Percentiles rank a stretch among this genome's conserved stretches.
These are phyloP conservation scores for Conticribra weissflogii DNA, from an alignment of 108 stramenopile species.

Conservation along the genomic window DNA sequence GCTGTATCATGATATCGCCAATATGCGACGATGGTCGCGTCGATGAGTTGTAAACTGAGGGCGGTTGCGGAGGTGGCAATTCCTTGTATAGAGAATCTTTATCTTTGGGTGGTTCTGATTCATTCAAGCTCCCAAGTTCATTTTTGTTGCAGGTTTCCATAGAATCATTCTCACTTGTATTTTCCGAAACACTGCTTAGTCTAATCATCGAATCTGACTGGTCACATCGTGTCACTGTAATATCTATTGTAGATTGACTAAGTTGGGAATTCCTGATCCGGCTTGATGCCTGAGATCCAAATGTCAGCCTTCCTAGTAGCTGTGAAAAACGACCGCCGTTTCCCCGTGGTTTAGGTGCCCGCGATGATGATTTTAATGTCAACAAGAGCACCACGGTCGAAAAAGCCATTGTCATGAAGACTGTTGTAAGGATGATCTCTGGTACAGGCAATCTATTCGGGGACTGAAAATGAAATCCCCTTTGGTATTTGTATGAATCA, in stretches of 20 bases:
- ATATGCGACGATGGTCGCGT: no score
- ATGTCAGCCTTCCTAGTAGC: background rate
- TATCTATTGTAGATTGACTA: background rate
- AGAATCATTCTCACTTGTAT: background rate
- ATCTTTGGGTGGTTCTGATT: background rate
- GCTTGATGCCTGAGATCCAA: background rate
- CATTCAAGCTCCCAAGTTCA: background rate
- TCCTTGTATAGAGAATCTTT: background rate
- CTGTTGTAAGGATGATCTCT: background rate
- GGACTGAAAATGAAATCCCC: slow-evolving; percentile 13
- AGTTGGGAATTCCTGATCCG: background rate
- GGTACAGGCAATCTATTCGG: background rate
- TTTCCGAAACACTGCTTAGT: background rate
- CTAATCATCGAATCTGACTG: background rate
- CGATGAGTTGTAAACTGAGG: no score
- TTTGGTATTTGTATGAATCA: slow-evolving; percentile 8
- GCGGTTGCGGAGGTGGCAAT: no score
- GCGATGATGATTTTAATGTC: background rate
- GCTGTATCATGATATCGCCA: no score
- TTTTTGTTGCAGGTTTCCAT: background rate
- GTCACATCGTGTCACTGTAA: background rate
- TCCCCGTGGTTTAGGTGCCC: background rate
- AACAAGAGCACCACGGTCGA: background rate
- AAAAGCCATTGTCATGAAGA: background rate
- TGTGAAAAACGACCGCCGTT: background rate